Evolutionary conservation across 163 green algal genomes (phyloP).

Genomic region (Scenedesmus sp.): DNA sequence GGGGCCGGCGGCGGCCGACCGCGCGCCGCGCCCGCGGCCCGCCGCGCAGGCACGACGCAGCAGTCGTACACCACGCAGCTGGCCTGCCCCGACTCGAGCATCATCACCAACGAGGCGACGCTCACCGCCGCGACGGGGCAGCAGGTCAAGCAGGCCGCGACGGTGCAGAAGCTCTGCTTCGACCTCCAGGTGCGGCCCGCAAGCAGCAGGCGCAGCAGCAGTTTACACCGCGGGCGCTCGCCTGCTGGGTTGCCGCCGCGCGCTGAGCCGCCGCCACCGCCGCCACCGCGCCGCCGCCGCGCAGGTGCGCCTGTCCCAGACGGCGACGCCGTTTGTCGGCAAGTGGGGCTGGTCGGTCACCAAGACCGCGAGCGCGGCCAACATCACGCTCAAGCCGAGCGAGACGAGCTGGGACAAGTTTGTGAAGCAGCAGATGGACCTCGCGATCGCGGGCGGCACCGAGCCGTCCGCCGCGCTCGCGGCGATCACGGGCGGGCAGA

Average conservation of each 20-base stretch:
- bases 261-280: no score
- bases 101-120: conserved; percentile 35
- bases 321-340: conserved; percentile 29
- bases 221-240: no score
- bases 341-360: conserved; percentile 26
- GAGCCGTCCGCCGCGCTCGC: conserved; percentile 13
- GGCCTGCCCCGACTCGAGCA: conserved; percentile 24
- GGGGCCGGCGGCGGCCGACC: no score
- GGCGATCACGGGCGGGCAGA: conserved; percentile 15
- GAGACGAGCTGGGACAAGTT: conserved; percentile 23
- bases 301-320: conserved; percentile 15
- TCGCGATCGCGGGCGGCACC: conserved; percentile 15
- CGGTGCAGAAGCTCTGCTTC: conserved; percentile 48
- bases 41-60: neutral
- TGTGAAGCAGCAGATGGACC: conserved; percentile 34
- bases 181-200: no score
- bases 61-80: conserved; percentile 40
- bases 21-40: no score
- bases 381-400: conserved; percentile 7
- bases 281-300: no score
- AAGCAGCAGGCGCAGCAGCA: no score
- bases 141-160: conserved; percentile 36
- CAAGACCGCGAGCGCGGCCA: conserved; percentile 12
- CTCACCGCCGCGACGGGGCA: conserved; percentile 40
- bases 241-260: no score